Conservation (phyloP, 1,284 basidiomycete species). For the Lentinula novae-zelandiae region DNA sequence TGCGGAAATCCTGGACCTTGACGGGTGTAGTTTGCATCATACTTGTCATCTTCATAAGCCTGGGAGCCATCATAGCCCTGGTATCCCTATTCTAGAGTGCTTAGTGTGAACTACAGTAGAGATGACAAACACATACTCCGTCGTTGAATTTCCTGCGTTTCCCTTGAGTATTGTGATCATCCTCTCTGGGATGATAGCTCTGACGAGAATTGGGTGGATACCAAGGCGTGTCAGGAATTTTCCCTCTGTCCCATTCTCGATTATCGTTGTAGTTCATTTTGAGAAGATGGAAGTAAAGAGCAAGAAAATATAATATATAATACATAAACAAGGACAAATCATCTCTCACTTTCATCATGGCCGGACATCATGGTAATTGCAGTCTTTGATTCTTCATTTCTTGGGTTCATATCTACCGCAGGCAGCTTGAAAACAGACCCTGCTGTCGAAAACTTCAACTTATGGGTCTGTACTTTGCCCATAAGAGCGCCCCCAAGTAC, state of each 20-base stretch:
- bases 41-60: conserved; percentile 36
- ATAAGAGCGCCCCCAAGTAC: conserved; percentile 73
- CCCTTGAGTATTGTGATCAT: conserved; percentile 63
- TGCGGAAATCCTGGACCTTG: conserved; percentile 36
- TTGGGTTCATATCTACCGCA: not conserved
- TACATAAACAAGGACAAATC: conserved; percentile 31
- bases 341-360: conserved; percentile 33
- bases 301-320: conserved; percentile 20
- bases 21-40: conserved; percentile 24
- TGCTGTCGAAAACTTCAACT: conserved; percentile 13
- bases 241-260: conserved; percentile 79
- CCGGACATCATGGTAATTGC: conserved; percentile 42
- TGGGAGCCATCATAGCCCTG: conserved; percentile 49
- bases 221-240: conserved; percentile 48
- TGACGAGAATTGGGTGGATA: conserved; percentile 32
- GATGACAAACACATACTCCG: conserved; percentile 44
- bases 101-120: conserved; percentile 3
- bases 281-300: conserved; percentile 25
- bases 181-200: conserved; percentile 53
- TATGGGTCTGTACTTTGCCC: conserved; percentile 50
- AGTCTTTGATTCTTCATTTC: conserved; percentile 4
- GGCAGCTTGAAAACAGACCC: conserved; percentile 13
- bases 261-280: conserved; percentile 50
- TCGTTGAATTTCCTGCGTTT: conserved; percentile 77
- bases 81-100: conserved; percentile 18